Percentiles rank a stretch among this genome's conserved stretches.
phyloP scores from a whole-genome alignment of 2,329 filamentous ascomycete species.

The Beauveria sp. region DNA sequence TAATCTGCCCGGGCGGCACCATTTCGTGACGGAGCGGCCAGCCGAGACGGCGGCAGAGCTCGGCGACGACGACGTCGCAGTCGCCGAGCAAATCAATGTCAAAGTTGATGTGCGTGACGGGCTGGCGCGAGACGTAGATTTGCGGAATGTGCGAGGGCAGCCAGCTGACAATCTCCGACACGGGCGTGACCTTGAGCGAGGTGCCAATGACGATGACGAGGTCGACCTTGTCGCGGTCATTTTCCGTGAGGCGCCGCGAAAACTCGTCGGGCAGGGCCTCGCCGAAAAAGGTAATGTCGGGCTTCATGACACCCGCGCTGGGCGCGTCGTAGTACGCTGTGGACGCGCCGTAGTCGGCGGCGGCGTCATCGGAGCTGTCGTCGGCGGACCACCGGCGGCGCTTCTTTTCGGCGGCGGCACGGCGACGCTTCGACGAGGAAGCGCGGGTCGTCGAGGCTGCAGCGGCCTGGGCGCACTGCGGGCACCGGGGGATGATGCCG shows the following conservation, averaged over 20 bases:
- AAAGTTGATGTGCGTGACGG: slow-evolving; percentile 84
- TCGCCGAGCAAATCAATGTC: slow-evolving; percentile 95
- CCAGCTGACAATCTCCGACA: slow-evolving; percentile 81
- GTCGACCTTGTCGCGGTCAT: slow-evolving; percentile 75
- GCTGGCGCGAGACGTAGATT: slow-evolving; percentile 81
- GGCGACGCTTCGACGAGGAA: slow-evolving; percentile 30
- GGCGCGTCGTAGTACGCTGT: slow-evolving; percentile 48
- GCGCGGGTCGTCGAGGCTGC: slow-evolving; percentile 19
- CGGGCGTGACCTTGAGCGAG: slow-evolving; percentile 89
- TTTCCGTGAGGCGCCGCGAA: slow-evolving; percentile 67
- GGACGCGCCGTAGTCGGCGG: slow-evolving; percentile 27
- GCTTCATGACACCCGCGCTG: slow-evolving; percentile 79
- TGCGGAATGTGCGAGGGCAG: slow-evolving; percentile 75
- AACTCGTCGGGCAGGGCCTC: slow-evolving; percentile 83
- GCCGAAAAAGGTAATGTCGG: slow-evolving; percentile 97
- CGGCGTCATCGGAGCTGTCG: slow-evolving; percentile 32
- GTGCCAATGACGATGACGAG: slow-evolving; percentile 95
- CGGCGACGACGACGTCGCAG: slow-evolving; percentile 82
- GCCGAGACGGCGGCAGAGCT: slow-evolving; percentile 72
- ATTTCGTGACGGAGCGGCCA: slow-evolving; percentile 81
- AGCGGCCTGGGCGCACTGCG: slow-evolving; percentile 56
- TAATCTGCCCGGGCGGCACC: slow-evolving; percentile 59
- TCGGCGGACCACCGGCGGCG: slow-evolving; percentile 28
- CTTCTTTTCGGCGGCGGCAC: slow-evolving; percentile 22
- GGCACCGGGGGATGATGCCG: slow-evolving; percentile 70